Evolutionary conservation across 106 monocot genomes (phyloP).

Genomic region (Dendrobium officinale): DNA sequence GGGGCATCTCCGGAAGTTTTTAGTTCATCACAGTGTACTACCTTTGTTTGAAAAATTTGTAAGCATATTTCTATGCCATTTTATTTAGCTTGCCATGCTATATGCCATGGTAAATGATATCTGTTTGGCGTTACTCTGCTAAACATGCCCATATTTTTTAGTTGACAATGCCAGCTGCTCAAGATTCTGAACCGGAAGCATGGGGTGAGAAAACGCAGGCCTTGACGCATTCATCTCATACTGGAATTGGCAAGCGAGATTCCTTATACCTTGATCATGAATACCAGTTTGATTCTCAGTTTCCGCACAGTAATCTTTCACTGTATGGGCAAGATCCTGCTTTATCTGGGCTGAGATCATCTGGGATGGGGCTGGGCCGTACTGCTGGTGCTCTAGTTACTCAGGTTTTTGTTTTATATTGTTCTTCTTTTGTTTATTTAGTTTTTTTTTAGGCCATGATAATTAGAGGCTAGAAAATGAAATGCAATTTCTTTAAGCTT

Average conservation of each 20-base stretch:
- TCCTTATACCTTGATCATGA: constrained; percentile 51
- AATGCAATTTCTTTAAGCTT: not conserved
- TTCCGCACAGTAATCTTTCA: constrained; percentile 36
- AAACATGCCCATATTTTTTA: not conserved
- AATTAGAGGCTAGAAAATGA: not conserved
- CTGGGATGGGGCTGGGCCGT: constrained; percentile 45
- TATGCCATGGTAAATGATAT: not conserved
- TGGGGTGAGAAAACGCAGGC: constrained; percentile 43
- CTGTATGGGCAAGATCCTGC: constrained; percentile 81
- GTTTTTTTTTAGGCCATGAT: not conserved
- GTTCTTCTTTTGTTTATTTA: not conserved
- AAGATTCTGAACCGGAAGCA: constrained; percentile 36
- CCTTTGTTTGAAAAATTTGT: constrained; percentile 84
- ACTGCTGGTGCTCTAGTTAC: constrained; percentile 59
- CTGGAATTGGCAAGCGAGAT: constrained; percentile 39
- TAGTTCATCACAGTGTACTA: constrained; percentile 82
- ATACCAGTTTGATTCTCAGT: constrained; percentile 42
- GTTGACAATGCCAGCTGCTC: constrained; percentile 26
- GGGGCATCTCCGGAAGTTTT: constrained; percentile 76
- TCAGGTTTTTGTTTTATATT: constrained; percentile 37
- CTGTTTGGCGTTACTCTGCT: not conserved
- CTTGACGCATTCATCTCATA: constrained; percentile 15
- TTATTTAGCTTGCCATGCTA: not conserved
- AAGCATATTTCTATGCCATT: constrained; percentile 16
- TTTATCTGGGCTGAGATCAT: constrained; percentile 40